These are phyloP conservation scores for Melampsora americana DNA, from an alignment of 1,284 basidiomycete species.

Conservation along the genomic window DNA sequence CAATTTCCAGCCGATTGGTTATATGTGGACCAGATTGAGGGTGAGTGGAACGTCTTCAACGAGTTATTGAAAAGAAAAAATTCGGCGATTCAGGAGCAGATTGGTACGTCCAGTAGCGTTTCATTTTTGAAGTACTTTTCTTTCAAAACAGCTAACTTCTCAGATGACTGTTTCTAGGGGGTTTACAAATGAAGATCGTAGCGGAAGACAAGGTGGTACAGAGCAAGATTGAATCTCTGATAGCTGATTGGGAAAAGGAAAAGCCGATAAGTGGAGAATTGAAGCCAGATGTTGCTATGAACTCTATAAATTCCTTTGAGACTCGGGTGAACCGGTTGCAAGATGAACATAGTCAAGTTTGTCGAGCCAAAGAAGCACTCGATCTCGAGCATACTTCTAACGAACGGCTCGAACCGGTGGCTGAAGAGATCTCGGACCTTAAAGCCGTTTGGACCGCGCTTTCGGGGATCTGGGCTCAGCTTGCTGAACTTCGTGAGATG, in stretches of 20 bases:
- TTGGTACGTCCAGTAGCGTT: slow-evolving; percentile 60
- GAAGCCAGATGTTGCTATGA: slow-evolving; percentile 91
- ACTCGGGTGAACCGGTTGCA: slow-evolving; percentile 79
- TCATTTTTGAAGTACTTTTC: slow-evolving; percentile 45
- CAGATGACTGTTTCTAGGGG: slow-evolving; percentile 61
- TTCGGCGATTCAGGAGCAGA: slow-evolving; percentile 94
- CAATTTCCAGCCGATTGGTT: slow-evolving; percentile 97
- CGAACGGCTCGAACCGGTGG: slow-evolving; percentile 84
- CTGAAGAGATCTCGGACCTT: slow-evolving; percentile 90
- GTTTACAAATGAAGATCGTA: slow-evolving; percentile 96
- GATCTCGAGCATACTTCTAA: slow-evolving; percentile 87
- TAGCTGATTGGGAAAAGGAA: slow-evolving; percentile 89
- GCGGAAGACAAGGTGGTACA: slow-evolving; percentile 97
- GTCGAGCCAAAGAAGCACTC: slow-evolving; percentile 92
- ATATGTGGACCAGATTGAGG: slow-evolving; percentile 92
- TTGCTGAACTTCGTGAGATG: slow-evolving; percentile 80
- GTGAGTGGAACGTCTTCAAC: slow-evolving; percentile 97
- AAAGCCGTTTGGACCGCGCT: slow-evolving; percentile 99
- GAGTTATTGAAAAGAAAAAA: slow-evolving; percentile 98
- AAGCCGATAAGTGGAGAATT: slow-evolving; percentile 93
- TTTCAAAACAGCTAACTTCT: neutral
- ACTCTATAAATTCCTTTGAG: slow-evolving; percentile 90
- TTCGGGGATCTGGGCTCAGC: slow-evolving; percentile 92
- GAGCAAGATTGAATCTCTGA: slow-evolving; percentile 83
- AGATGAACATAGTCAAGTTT: slow-evolving; percentile 89